Base-by-base conservation (phyloP, 805 yeast genomes). In the Hanseniaspora meyeri region DNA sequence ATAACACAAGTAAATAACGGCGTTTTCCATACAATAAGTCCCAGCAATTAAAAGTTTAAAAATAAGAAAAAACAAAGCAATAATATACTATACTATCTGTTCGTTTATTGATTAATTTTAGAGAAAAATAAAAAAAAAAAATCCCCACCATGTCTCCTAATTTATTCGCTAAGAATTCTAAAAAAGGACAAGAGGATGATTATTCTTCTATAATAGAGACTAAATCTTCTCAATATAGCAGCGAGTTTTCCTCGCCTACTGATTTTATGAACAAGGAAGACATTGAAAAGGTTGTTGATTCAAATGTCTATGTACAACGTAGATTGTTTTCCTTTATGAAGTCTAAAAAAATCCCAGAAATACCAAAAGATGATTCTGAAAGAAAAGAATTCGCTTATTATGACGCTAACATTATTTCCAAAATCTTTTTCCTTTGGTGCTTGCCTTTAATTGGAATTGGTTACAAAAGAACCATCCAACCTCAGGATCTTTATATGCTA, bases 401-500 rank as follows among this genome's bases (percentile, higher is more conserved):
- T 14, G 67, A 62, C 36, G 60, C 74, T 0, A 78, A 75, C 59
- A 53, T 65, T 1, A n/a, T 80, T 1, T 74, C 71, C 12, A 68
- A 76, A 59, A 60, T 74, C 0, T 59, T 59, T 20, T 56, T 59
- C 39, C 17, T 76, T 72, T 80, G 83, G 82, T 60, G 80, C 57
- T 59, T 63, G 29, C 83, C 83, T 0, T 60, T 80, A 53, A 65
- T 80, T 71, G 62, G 60, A 8, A 70, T 72, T 11, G 83, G 84
- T 1, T 80, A 80, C 64, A 76, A 75, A 62, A 69, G 83, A 60
- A 79, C 82, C 2, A 62, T 80, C 47, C 71, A 70, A 42, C 75
- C 77, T 0, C 70, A 72, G 20, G 83, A 80, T 63, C 64, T 79
- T 61, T 79, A 60, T 50, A 50, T 43, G 3, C 50, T 72, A n/a